phyloP scores from a whole-genome alignment of 495 filamentous ascomycete species.

The Penicillium psychrofluorescens region DNA sequence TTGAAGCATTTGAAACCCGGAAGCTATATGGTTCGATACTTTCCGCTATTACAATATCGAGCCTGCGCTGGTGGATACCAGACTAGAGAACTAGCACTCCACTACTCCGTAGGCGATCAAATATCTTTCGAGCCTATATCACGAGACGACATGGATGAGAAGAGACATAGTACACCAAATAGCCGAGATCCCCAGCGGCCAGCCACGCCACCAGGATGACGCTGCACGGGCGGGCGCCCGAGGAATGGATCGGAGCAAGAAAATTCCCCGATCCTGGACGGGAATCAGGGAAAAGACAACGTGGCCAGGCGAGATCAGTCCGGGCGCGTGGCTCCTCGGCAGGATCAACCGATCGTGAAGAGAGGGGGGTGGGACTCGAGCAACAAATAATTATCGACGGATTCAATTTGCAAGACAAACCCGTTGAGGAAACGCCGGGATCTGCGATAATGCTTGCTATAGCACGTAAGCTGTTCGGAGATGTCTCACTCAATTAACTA shows the following conservation, averaged over 20 bases:
- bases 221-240: not conserved
- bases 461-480: not conserved
- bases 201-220: not conserved
- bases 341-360: constrained; percentile 5
- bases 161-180: not conserved
- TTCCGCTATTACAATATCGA: too few species aligned
- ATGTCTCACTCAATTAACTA: constrained; percentile 4
- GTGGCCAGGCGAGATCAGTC: too few species aligned
- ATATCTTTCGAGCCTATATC: too few species aligned
- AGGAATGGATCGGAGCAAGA: constrained; percentile 6
- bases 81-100: too few species aligned
- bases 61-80: too few species aligned
- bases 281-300: not conserved
- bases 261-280: constrained; percentile 8
- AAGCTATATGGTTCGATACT: too few species aligned
- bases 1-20: too few species aligned
- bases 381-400: not conserved
- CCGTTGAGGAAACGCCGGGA: not conserved
- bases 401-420: not conserved
- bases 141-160: not conserved
- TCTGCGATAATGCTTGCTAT: not conserved
- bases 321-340: not conserved
- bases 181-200: constrained; percentile 11
- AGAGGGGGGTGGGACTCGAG: not conserved
- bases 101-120: too few species aligned